Evolutionary conservation across 495 filamentous ascomycete genomes (phyloP).

Genomic region (Penicillium pancosmium): DNA sequence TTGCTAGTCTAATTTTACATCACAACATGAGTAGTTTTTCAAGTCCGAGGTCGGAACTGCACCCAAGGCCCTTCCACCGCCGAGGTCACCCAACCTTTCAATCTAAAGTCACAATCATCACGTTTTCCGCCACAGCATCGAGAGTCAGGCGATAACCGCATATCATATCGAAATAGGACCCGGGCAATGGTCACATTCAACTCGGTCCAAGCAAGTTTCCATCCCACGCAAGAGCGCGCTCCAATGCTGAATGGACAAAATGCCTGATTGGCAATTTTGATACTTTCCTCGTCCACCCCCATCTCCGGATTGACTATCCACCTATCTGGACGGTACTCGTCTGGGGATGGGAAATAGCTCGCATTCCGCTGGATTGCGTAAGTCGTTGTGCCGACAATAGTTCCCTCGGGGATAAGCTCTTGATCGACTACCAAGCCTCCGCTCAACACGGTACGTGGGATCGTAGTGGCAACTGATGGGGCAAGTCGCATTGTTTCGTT

Average conservation of each 20-base stretch:
- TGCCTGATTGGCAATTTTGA: slow-evolving; percentile 27
- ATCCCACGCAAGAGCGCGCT: slow-evolving; percentile 60
- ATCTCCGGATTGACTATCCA: slow-evolving; percentile 49
- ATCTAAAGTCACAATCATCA: slow-evolving; percentile 8
- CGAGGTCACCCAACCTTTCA: slow-evolving; percentile 15
- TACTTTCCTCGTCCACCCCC: slow-evolving; percentile 10
- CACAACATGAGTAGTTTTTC: not conserved
- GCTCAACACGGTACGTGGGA: slow-evolving; percentile 63
- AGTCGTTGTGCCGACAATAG: slow-evolving; percentile 55
- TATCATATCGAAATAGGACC: slow-evolving; percentile 23
- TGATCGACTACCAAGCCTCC: slow-evolving; percentile 64
- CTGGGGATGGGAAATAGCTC: slow-evolving; percentile 55
- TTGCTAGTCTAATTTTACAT: too few relatives aligned
- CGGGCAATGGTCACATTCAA: slow-evolving; percentile 33
- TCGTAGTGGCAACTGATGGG: slow-evolving; percentile 63
- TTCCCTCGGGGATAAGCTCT: slow-evolving; percentile 55
- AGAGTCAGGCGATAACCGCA: slow-evolving; percentile 19
- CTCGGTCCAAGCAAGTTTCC: slow-evolving; percentile 57
- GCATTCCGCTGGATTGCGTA: slow-evolving; percentile 62
- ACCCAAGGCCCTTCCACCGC: slow-evolving; percentile 15
- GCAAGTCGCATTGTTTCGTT: slow-evolving; percentile 74
- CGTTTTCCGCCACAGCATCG: slow-evolving; percentile 12
- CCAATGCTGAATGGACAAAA: slow-evolving; percentile 64
- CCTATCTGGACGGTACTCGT: slow-evolving; percentile 56
- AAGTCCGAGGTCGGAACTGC: slow-evolving; percentile 5